A percentile compares a stretch with the other conserved stretches of the same genome.
These are phyloP conservation scores for Thalassiosira mediterranea DNA, from an alignment of 352 stramenopile genomes.

Conservation along the genomic window DNA sequence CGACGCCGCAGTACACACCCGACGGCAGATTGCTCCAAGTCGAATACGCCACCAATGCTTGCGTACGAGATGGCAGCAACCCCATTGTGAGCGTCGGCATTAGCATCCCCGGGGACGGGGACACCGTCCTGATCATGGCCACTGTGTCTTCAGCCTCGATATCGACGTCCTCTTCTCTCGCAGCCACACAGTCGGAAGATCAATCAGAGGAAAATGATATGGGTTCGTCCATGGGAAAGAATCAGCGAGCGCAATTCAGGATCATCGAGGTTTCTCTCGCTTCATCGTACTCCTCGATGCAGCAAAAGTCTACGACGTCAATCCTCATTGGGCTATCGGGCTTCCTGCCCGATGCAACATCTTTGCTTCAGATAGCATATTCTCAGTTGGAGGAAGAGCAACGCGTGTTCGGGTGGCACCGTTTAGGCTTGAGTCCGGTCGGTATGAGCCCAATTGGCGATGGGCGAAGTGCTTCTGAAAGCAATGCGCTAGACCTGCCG, in stretches of 20 bases:
- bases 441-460: conserved; percentile 19
- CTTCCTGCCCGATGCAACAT: conserved; percentile 50
- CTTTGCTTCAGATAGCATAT: conserved; percentile 51
- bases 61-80: conserved; percentile 29
- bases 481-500: neutral
- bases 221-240: neutral
- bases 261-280: conserved; percentile 57
- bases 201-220: conserved; percentile 9
- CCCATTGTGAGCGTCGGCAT: conserved; percentile 50
- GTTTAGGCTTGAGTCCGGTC: conserved; percentile 41
- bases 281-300: conserved; percentile 5
- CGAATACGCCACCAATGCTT: conserved; percentile 76
- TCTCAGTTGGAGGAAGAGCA: conserved; percentile 54
- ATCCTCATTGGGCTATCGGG: conserved; percentile 56
- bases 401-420: conserved; percentile 49
- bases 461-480: conserved; percentile 2
- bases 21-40: conserved; percentile 82
- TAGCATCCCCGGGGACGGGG: conserved; percentile 18
- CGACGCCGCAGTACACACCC: conserved; percentile 75
- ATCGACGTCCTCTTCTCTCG: conserved; percentile 12
- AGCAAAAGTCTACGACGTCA: neutral
- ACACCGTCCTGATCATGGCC: conserved; percentile 48
- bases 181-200: conserved; percentile 1
- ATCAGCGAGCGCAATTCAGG: conserved; percentile 43
- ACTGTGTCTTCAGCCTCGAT: conserved; percentile 40